Percentiles rank a stretch among this genome's conserved stretches.
phyloP scores from a whole-genome alignment of 345 rosid species.

The Syzygium aromaticum region DNA sequence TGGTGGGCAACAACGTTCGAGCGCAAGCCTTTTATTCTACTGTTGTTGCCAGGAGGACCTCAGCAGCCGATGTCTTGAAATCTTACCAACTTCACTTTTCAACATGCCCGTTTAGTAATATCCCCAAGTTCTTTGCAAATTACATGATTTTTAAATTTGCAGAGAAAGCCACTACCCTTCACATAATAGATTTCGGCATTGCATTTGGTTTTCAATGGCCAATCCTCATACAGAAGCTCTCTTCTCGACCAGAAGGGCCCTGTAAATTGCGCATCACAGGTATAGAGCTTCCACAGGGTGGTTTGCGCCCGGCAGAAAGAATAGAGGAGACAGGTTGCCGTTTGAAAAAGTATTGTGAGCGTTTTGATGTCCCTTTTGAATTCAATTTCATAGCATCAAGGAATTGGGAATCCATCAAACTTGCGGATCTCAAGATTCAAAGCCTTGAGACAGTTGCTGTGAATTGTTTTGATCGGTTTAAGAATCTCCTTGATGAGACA shows the following conservation, averaged over 20 bases:
- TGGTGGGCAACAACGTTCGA: conserved; percentile 35
- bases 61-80: conserved; percentile 54
- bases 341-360: conserved; percentile 54
- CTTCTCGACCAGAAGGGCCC: conserved; percentile 37
- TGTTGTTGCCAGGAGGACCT: conserved; percentile 14
- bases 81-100: conserved; percentile 42
- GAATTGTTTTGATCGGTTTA: conserved; percentile 7
- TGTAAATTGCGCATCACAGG: conserved; percentile 77
- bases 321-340: conserved; percentile 74
- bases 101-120: conserved; percentile 56
- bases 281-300: conserved; percentile 72
- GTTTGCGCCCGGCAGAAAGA: conserved; percentile 61
- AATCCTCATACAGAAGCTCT: conserved; percentile 51
- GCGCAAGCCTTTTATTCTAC: conserved; percentile 18
- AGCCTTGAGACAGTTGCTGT: conserved; percentile 13
- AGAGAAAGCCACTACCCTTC: conserved; percentile 50
- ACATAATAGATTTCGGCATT: conserved; percentile 81
- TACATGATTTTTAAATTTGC: conserved; percentile 38
- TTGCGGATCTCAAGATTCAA: conserved; percentile 31
- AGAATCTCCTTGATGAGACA: conserved; percentile 20
- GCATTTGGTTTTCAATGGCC: conserved; percentile 92
- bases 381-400: conserved; percentile 21
- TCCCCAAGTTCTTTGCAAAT: conserved; percentile 48
- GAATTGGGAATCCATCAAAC: conserved; percentile 23
- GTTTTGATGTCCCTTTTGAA: conserved; percentile 70